These are phyloP conservation scores for Saccharomyces hybrid DNA, from an alignment of 1,139 yeast species.

Conservation along the genomic window DNA sequence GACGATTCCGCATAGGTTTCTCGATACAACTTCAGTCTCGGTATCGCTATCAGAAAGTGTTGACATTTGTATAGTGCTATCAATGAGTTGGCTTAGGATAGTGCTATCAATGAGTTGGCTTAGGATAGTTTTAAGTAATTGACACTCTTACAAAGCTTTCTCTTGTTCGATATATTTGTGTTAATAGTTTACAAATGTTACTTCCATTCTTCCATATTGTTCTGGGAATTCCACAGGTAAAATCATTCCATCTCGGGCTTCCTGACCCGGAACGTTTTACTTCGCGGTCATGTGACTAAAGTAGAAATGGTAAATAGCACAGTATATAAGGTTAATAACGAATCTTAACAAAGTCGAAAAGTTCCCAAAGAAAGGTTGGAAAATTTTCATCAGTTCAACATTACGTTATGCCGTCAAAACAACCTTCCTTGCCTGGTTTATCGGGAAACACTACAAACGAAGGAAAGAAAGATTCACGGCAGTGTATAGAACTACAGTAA, in stretches of 20 bases:
- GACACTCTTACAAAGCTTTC: neutral
- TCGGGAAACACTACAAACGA: neutral
- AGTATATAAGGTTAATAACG: neutral
- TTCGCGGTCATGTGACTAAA: neutral
- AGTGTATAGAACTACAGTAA: neutral
- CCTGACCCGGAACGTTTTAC: neutral
- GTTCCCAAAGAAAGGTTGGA: neutral
- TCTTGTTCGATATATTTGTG: neutral
- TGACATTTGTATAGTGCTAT: conserved; percentile 19
- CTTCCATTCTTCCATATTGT: neutral
- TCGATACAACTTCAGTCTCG: conserved; percentile 46
- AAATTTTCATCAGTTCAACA: no score
- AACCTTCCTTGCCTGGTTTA: no score
- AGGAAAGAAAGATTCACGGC: neutral
- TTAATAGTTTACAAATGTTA: neutral
- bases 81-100: no score
- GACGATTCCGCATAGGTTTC: conserved; percentile 51
- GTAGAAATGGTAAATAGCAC: neutral
- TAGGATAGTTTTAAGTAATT: no score
- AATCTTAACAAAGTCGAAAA: neutral
- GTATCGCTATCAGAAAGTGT: conserved; percentile 32
- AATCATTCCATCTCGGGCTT: neutral
- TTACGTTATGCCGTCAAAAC: no score
- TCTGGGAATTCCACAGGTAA: neutral
- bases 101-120: no score